Percentiles rank a stretch among this genome's conserved stretches.
Conservation (phyloP, 768 basidiomycete species). For the Amanita brunnescens region DNA sequence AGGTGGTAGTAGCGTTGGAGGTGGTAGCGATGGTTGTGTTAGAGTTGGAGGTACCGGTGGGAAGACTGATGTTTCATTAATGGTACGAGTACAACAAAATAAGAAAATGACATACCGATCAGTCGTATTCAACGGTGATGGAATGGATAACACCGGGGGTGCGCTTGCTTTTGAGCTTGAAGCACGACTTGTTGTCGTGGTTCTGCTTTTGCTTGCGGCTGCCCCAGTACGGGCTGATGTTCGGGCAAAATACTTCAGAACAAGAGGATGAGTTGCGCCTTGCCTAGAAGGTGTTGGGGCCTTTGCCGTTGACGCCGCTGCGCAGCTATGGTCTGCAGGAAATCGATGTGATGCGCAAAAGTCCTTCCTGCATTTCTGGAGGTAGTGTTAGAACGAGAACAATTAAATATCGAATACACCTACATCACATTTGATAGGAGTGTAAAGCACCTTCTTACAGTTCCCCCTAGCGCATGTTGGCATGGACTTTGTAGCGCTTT, state of each 20-base stretch:
- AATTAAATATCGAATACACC: constrained; percentile 20
- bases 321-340: constrained; percentile 61
- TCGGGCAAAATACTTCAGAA: constrained; percentile 20
- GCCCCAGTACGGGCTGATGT: constrained; percentile 18
- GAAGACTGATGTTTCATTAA: constrained; percentile 60
- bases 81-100: constrained; percentile 31
- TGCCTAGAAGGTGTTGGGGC: constrained; percentile 27
- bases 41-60: constrained; percentile 12
- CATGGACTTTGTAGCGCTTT: constrained; percentile 34
- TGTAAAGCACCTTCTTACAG: constrained; percentile 68
- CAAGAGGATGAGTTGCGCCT: constrained; percentile 27
- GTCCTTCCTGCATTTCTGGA: constrained; percentile 58
- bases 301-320: constrained; percentile 13
- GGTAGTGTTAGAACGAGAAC: constrained; percentile 1
- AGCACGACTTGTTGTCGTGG: constrained; percentile 10
- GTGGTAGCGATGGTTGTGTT: constrained; percentile 9
- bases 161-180: constrained; percentile 13
- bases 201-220: constrained; percentile 11
- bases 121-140: constrained; percentile 35
- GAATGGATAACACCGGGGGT: constrained; percentile 10
- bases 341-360: constrained; percentile 79
- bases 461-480: constrained; percentile 52
- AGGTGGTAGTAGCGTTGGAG: too few species aligned
- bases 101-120: constrained; percentile 54
- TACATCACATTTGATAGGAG: constrained; percentile 69